Evolutionary conservation across 345 rosid genomes (phyloP), one percentile per base, ranked within the genome.

Genomic region (Eutrema heterophyllum): DNA sequence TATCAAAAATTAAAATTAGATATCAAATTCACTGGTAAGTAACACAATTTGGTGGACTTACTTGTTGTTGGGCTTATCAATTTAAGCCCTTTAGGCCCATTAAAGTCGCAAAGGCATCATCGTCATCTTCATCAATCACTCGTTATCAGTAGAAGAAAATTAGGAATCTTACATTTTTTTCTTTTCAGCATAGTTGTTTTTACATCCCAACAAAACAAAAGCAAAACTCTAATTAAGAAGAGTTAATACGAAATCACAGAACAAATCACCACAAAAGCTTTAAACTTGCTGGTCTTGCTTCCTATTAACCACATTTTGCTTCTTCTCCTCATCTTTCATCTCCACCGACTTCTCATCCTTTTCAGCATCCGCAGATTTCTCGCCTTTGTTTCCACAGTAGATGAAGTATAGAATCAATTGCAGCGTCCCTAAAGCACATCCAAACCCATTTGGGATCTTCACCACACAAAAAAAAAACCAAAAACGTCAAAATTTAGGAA

Each of bases 381-480:
- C 73, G 0, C 84, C 83, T 73, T 85, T 86, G 69, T 77, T 80
- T 36, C 86, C 82, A 24, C 85, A 83, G 82, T 90, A 95, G 56
- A 95, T 90, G 80, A 83, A 76, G 81, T 92, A 95, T 45, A 95
- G 51, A 44, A 92, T 87, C 80, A 95, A 77, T 60, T 95, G 99
- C 27, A 84, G 29, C 38, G 92, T 56, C 16, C 99, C 98, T 1
- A 95, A 83, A 0, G 83, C 96, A 36, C 89, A 81, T 5, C 99
- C 99, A 68, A 95, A 84, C 9, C 99, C 99, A 68, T 95, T 95
- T 2, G 98, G 98, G n/a, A 92, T 77, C 98, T 95, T 86, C 61
- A 57, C 46, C 24, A 13, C 6, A 43, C 13, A 0, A 9, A 0
- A 54, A 7, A 44, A 5, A 4, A 10, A 26, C 7, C 27, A 1